Conservation (phyloP, 192 early-diverging fungal species). For the Podila horticola region DNA sequence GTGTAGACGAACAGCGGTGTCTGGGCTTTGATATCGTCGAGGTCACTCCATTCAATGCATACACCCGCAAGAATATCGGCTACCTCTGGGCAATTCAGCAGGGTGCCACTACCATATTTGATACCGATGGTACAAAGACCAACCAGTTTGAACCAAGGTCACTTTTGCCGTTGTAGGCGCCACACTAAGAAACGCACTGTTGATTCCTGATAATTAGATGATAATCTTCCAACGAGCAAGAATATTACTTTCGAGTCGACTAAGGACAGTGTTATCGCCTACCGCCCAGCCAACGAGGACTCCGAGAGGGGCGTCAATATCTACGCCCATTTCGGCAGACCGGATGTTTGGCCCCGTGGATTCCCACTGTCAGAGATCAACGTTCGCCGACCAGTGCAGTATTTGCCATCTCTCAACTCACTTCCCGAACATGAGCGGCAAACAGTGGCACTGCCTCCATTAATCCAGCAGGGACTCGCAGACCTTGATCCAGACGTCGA, state of each 20-base stretch:
- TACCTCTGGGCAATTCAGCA: too few species aligned
- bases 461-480: slow-evolving; percentile 4
- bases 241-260: not conserved
- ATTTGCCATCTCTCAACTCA: not conserved
- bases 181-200: too few species aligned
- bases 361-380: not conserved
- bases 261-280: not conserved
- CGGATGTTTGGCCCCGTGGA: slow-evolving; percentile 2
- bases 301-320: not conserved
- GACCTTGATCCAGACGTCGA: slow-evolving; percentile 1
- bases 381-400: not conserved
- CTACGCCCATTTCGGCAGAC: not conserved
- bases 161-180: too few species aligned
- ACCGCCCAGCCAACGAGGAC: not conserved
- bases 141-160: too few species aligned
- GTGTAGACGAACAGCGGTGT: too few species aligned
- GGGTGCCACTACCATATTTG: too few species aligned
- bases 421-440: not conserved
- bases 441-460: not conserved
- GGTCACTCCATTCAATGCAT: too few species aligned
- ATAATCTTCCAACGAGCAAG: not conserved
- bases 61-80: too few species aligned
- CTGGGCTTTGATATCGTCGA: too few species aligned
- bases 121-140: too few species aligned
- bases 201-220: not conserved